These are phyloP conservation scores for Leccinum subrobustum DNA, from an alignment of 1,284 basidiomycete species.

Conservation along the genomic window DNA sequence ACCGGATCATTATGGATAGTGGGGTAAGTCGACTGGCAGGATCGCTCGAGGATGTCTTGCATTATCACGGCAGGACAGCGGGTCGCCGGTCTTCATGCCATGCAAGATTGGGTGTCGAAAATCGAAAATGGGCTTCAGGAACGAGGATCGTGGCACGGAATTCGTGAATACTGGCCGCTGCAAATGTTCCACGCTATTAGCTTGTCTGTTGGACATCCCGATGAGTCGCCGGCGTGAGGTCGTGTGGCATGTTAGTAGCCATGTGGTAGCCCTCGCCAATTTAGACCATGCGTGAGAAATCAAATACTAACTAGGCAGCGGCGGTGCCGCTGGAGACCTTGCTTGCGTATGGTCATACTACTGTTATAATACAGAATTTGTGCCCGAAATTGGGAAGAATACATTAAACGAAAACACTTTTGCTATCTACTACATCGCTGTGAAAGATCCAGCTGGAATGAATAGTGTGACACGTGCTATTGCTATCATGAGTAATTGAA, in stretches of 20 bases:
- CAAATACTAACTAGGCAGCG: no score
- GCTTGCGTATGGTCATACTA: no score
- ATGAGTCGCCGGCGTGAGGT: background rate
- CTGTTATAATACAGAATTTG: no score
- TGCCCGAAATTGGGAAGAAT: no score
- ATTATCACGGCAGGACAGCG: slow-evolving; percentile 6
- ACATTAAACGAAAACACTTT: no score
- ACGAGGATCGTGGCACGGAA: background rate
- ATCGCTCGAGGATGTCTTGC: background rate
- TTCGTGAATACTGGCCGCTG: background rate
- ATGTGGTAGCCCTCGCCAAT: background rate
- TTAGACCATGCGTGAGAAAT: background rate
- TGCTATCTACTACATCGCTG: no score
- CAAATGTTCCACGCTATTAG: background rate
- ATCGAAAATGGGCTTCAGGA: background rate
- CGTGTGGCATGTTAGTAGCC: background rate
- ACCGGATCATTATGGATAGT: no score
- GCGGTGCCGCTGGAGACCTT: no score
- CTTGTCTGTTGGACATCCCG: background rate
- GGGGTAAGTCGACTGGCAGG: background rate
- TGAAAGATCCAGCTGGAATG: no score
- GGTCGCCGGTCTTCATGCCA: background rate
- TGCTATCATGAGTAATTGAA: no score
- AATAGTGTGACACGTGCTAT: no score
- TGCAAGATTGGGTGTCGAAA: background rate